phyloP scores from a whole-genome alignment of 306 rosid genomes.

The Biancaea sappan region DNA sequence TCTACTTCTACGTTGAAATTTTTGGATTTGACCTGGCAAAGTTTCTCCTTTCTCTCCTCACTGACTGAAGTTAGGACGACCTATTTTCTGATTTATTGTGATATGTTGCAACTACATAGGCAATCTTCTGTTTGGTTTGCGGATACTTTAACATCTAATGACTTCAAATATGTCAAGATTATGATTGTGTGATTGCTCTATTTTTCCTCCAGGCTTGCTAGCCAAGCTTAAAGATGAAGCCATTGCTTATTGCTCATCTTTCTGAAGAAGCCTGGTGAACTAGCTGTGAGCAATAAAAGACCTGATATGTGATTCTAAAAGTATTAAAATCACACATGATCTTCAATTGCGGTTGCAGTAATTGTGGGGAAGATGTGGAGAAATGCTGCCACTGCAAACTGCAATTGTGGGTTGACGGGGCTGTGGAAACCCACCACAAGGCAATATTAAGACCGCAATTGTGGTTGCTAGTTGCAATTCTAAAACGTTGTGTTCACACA shows the following conservation, averaged over 20 bases:
- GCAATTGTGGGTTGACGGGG: neutral
- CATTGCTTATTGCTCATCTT: neutral
- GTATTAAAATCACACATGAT: neutral
- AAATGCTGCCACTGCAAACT: neutral
- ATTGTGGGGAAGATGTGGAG: neutral
- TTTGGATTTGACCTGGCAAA: slow-evolving; percentile 1
- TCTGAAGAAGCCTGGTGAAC: neutral
- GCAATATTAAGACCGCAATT: neutral
- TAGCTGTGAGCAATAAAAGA: neutral
- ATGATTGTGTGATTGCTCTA: neutral
- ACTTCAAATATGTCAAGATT: neutral
- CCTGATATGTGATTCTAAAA: slow-evolving; percentile 2
- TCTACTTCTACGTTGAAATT: slow-evolving; percentile 1
- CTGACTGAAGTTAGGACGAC: neutral
- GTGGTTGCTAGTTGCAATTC: neutral
- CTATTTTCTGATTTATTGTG: neutral
- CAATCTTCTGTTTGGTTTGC: neutral
- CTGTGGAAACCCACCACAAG: neutral
- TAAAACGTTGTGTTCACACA: neutral
- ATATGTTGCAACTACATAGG: neutral
- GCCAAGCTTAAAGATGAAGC: neutral
- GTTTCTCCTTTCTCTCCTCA: slow-evolving; percentile 4
- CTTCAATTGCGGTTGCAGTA: neutral
- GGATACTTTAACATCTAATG: neutral
- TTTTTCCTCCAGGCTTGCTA: neutral